phyloP scores from a whole-genome alignment of 495 filamentous ascomycete genomes.

The Monascus purpureus region DNA sequence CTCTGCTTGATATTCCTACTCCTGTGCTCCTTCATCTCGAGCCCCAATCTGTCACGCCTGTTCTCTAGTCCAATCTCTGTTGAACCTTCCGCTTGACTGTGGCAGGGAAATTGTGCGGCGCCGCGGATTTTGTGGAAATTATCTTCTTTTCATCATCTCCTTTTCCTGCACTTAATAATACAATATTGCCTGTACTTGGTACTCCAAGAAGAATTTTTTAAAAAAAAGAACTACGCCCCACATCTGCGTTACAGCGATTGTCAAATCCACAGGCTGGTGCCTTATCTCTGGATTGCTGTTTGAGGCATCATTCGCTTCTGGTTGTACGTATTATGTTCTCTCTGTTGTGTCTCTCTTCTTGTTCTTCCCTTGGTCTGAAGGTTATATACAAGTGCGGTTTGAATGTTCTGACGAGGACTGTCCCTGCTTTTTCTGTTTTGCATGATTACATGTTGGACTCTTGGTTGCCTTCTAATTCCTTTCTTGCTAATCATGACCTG shows the following conservation, averaged over 20 bases:
- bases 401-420: too few species aligned
- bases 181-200: constrained; percentile 23
- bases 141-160: constrained; percentile 5
- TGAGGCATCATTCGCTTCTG: constrained; percentile 16
- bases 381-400: too few species aligned
- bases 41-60: constrained; percentile 5
- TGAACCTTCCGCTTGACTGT: constrained; percentile 5
- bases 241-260: constrained; percentile 6
- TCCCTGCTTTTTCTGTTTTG: too few species aligned
- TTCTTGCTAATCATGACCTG: constrained; percentile 27
- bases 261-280: constrained; percentile 4
- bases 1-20: constrained; percentile 2
- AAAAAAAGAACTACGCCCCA: constrained; percentile 5
- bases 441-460: constrained; percentile 4
- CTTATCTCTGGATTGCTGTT: constrained; percentile 10
- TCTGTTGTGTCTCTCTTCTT: constrained; percentile 10
- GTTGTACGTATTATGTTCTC: constrained; percentile 34
- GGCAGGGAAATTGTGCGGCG: constrained; percentile 5
- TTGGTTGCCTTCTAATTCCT: constrained; percentile 9
- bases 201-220: constrained; percentile 7
- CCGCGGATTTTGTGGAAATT: constrained; percentile 11
- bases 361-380: too few species aligned
- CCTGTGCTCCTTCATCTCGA: constrained; percentile 8
- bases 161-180: not conserved
- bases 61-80: constrained; percentile 6